phyloP scores from a whole-genome alignment of 805 yeast genomes.

The Kregervanrija pseudodelftensis region DNA sequence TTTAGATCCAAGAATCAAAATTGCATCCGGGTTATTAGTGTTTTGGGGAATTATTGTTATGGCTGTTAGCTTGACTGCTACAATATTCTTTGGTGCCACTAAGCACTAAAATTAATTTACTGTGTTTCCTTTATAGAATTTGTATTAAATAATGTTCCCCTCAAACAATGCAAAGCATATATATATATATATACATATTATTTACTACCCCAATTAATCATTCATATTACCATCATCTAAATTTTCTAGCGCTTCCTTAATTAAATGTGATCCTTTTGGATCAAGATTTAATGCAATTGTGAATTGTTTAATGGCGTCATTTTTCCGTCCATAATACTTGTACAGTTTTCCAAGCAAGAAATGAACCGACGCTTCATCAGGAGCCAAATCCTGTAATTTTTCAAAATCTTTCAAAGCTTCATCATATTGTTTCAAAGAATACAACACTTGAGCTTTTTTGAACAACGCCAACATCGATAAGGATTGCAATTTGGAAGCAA shows the following conservation, averaged over 20 bases:
- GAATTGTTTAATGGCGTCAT: conserved; percentile 75
- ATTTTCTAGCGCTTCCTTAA: conserved; percentile 74
- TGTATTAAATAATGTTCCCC: neutral
- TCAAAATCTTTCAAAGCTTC: conserved; percentile 73
- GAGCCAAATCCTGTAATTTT: conserved; percentile 65
- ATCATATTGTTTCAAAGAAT: conserved; percentile 61
- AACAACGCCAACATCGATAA: conserved; percentile 78
- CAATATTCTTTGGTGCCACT: conserved; percentile 16
- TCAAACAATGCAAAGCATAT: neutral
- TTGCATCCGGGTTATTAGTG: no score
- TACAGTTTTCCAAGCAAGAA: conserved; percentile 82
- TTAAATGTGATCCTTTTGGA: conserved; percentile 84
- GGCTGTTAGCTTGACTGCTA: conserved; percentile 49
- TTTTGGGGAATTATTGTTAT: conserved; percentile 68
- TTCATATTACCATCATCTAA: conserved; percentile 19
- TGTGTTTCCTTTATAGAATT: neutral
- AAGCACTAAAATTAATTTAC: neutral
- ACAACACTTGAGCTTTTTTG: conserved; percentile 78
- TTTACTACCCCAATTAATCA: conserved; percentile 9
- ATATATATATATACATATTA: neutral
- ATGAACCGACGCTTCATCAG: conserved; percentile 93
- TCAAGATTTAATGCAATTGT: conserved; percentile 87
- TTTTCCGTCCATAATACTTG: conserved; percentile 64
- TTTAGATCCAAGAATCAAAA: conserved; percentile 13
- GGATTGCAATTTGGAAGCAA: conserved; percentile 82